These are phyloP conservation scores for Solanum hybrid DNA, from an alignment of 305 asterid species.

Conservation along the genomic window DNA sequence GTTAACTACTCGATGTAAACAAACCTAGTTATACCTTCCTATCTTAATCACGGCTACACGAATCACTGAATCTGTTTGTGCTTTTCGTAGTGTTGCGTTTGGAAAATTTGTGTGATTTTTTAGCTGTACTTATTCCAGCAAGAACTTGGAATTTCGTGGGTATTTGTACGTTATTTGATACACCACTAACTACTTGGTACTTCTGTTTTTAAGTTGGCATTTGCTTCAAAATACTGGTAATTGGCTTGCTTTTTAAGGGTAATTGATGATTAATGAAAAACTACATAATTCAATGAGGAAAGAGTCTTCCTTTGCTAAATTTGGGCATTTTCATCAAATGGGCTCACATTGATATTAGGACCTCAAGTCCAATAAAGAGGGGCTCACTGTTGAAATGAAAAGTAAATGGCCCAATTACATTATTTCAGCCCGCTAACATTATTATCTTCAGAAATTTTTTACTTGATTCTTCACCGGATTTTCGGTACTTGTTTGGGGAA, in stretches of 20 bases:
- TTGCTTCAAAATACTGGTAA: background rate
- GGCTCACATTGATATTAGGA: background rate
- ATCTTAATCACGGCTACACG: background rate
- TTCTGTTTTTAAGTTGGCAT: background rate
- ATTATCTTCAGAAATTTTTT: background rate
- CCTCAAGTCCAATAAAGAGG: background rate
- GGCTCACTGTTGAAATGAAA: background rate
- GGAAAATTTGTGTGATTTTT: background rate
- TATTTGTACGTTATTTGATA: background rate
- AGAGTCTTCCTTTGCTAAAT: background rate
- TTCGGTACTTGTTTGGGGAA: background rate
- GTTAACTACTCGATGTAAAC: background rate
- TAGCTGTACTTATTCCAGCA: background rate
- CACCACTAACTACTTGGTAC: background rate
- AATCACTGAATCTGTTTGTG: background rate
- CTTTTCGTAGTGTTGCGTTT: background rate
- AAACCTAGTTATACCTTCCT: background rate
- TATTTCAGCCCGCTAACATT: background rate
- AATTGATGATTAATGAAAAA: background rate
- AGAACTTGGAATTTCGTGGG: background rate
- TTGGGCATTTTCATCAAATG: background rate
- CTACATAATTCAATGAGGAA: background rate
- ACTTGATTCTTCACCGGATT: background rate
- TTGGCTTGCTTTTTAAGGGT: background rate
- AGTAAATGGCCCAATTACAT: background rate